Percentiles rank a stretch among this genome's conserved stretches.
These are phyloP conservation scores for Paramyrothecium roridum DNA, from an alignment of 2,329 filamentous ascomycete genomes.

Conservation along the genomic window DNA sequence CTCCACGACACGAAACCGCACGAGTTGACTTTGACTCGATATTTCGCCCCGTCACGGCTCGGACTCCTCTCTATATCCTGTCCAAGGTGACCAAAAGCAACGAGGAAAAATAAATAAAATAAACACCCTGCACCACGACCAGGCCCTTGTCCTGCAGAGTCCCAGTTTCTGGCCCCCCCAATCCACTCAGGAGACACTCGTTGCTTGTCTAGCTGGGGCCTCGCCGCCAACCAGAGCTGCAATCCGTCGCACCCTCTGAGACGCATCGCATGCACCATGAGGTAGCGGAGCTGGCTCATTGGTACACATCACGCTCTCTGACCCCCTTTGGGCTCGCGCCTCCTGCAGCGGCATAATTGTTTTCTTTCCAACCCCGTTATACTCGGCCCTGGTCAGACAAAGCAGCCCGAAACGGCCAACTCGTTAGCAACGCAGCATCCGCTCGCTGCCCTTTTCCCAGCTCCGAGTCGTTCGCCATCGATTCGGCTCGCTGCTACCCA, in stretches of 20 bases:
- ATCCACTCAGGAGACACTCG: constrained; percentile 1
- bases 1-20: too few relatives aligned
- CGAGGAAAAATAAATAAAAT: too few relatives aligned
- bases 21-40: too few relatives aligned
- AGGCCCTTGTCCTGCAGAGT: background rate
- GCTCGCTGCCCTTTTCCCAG: background rate
- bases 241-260: constrained; percentile 23
- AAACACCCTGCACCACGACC: background rate
- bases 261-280: constrained; percentile 36
- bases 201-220: constrained; percentile 10
- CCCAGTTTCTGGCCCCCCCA: background rate
- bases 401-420: background rate
- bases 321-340: background rate
- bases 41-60: too few relatives aligned
- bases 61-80: too few relatives aligned
- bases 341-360: background rate
- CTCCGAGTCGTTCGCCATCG: background rate
- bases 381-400: constrained; percentile 4
- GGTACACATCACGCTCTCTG: constrained; percentile 22
- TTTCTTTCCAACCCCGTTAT: background rate
- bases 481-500: background rate
- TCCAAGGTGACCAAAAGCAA: too few relatives aligned
- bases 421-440: background rate
- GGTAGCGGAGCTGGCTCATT: constrained; percentile 34
- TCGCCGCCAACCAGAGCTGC: constrained; percentile 25